phyloP scores from a whole-genome alignment of 441 rosid species.

The Omphalea diandra region DNA sequence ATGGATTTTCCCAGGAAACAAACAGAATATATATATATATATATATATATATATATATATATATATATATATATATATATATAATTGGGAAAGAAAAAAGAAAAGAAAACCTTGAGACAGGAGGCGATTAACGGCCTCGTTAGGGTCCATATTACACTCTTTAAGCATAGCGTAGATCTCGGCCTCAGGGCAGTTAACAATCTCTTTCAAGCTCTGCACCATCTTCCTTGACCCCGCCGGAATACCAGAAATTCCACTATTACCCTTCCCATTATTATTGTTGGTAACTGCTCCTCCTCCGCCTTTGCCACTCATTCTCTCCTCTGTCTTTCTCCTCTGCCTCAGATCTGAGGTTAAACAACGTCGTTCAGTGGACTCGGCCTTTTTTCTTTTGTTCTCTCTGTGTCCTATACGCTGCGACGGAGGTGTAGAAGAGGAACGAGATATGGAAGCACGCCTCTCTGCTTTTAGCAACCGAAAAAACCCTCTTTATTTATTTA shows the following conservation, averaged over 20 bases:
- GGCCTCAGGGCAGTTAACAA: slow-evolving; percentile 77
- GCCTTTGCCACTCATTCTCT: slow-evolving; percentile 56
- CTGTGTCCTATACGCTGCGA: slow-evolving; percentile 3
- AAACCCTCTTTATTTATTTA: slow-evolving; percentile 6
- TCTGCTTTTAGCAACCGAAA: slow-evolving; percentile 16
- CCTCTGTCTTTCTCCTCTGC: slow-evolving; percentile 34
- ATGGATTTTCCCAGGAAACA: not conserved
- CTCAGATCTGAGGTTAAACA: slow-evolving; percentile 42
- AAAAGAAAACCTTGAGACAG: slow-evolving; percentile 68
- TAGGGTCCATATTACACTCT: slow-evolving; percentile 99
- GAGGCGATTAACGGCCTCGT: slow-evolving; percentile 95
- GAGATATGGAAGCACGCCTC: slow-evolving; percentile 3
- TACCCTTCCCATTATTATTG: slow-evolving; percentile 40
- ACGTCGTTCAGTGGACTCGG: not conserved
- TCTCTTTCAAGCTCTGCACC: slow-evolving; percentile 95
- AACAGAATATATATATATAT: not conserved
- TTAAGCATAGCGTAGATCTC: slow-evolving; percentile 97
- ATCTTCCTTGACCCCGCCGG: slow-evolving; percentile 82
- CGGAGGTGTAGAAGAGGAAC: slow-evolving; percentile 11
- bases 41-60: too few relatives aligned
- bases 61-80: too few relatives aligned
- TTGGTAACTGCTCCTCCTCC: slow-evolving; percentile 46
- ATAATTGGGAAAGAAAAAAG: too few relatives aligned
- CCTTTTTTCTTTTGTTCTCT: not conserved
- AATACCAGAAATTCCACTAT: slow-evolving; percentile 57